These are phyloP conservation scores for Wolfiporia cocos DNA, from an alignment of 1,284 basidiomycete genomes.

Conservation along the genomic window DNA sequence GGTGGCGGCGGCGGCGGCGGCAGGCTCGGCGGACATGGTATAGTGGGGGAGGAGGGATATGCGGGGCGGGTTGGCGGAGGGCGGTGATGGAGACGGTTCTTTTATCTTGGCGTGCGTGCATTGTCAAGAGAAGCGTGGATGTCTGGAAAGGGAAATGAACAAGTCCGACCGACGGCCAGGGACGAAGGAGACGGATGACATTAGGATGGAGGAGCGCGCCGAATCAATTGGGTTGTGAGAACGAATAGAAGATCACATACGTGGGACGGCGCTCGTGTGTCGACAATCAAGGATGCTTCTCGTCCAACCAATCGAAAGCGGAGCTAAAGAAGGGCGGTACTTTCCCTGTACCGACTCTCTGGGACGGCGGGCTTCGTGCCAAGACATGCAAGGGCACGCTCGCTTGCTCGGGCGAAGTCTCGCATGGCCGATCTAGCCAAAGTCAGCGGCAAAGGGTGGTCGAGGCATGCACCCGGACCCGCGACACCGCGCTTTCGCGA, in stretches of 20 bases:
- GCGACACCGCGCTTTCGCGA: no score
- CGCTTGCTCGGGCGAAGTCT: no score
- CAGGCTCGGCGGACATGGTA: constrained; percentile 23
- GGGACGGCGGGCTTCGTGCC: no score
- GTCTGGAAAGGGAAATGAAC: constrained; percentile 1
- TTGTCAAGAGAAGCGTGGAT: constrained; percentile 3
- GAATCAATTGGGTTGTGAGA: neutral
- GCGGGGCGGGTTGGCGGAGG: constrained; percentile 2
- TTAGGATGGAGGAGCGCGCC: neutral
- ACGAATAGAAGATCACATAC: neutral
- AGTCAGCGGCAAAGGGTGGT: no score
- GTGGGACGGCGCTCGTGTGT: neutral
- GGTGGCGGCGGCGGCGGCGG: constrained; percentile 13
- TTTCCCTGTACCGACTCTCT: neutral
- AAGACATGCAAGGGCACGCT: no score
- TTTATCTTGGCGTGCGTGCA: constrained; percentile 9
- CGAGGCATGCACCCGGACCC: no score
- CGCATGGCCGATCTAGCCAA: no score
- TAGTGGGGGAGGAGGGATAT: constrained; percentile 6
- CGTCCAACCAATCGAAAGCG: neutral
- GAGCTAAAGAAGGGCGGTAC: neutral
- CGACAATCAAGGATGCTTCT: neutral
- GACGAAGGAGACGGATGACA: constrained; percentile 3
- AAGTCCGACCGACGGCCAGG: constrained; percentile 2
- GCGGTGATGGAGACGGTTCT: constrained; percentile 1